phyloP scores from a whole-genome alignment of 495 filamentous ascomycete species.

The Xylaria nigripes region DNA sequence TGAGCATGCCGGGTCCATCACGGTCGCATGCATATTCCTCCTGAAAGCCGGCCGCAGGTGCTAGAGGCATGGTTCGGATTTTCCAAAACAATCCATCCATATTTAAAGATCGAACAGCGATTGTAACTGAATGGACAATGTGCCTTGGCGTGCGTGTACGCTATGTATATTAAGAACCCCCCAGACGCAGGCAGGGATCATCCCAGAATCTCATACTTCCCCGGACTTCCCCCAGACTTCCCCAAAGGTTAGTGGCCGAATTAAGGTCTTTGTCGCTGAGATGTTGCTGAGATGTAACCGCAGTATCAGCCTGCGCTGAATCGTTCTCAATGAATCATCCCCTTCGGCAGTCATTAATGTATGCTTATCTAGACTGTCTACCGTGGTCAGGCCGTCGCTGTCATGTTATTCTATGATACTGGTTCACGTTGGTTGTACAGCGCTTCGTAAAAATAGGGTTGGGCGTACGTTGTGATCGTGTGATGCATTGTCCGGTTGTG shows the following conservation, averaged over 20 bases:
- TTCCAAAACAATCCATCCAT: no score
- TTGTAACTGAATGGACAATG: no score
- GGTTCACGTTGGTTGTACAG: not conserved
- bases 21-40: not conserved
- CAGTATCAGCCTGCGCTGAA: not conserved
- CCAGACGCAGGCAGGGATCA: conserved; percentile 2
- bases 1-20: not conserved
- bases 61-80: no score
- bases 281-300: no score
- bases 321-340: no score
- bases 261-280: not conserved
- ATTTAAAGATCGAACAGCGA: no score
- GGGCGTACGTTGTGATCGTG: not conserved
- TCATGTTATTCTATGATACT: not conserved
- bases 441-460: not conserved
- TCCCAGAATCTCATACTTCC: conserved; percentile 5
- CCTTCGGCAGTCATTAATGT: no score
- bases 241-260: not conserved
- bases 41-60: no score
- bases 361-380: no score
- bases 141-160: no score
- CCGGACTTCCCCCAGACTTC: conserved; percentile 5
- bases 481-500: not conserved
- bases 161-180: no score
- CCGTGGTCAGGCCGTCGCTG: not conserved